Base-by-base conservation (phyloP, 2,329 filamentous ascomycete species). In the Massarina eburnea region DNA sequence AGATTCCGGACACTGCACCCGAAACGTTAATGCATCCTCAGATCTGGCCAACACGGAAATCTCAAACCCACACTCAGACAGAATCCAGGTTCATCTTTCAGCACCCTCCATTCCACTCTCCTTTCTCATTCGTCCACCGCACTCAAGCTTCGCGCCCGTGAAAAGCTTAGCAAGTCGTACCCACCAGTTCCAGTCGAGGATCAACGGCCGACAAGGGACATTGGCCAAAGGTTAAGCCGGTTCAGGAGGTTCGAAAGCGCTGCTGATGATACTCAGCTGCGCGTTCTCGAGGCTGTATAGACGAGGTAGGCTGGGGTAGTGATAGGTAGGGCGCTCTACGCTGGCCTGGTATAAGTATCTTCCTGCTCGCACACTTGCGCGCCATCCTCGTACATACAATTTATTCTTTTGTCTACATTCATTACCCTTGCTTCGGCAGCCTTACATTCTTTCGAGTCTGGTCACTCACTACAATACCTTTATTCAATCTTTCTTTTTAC, bases 391-490 rank as follows among this genome's bases (percentile, higher is more conserved):
- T 7, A 8, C 14, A 5, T 33, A 5, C 14, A 8, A 5, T 8
- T 5, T n/a, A 8, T 22, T 8, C 33, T 29, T 19, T 9, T n/a
- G 9, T 22, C 14, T 19, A 27, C 43, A 21, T 32, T 22, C 33
- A 33, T 48, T 43, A 9, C 22, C 15, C 24, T 18, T 15, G 45
- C 51, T 39, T 53, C 44, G 41, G 49, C 44, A 35, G 37, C 34
- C 22, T 54, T 58, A 57, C 57, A 56, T 57, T 62, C 57, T 57
- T 61, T 58, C 45, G 58, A 60, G 57, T 59, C 57, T 58, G 58
- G 58, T 60, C 52, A 63, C 58, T 63, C 59, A 41, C 54, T 58
- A 35, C 45, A 48, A 29, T 32, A 26, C 19, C 12, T 18, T 24
- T 41, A 4, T 27, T 36, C 45, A 40, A 8, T 44, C 39, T 46